These are phyloP conservation scores for Taiozyma sp. DNA, from an alignment of 1,139 yeast species.

Conservation along the genomic window DNA sequence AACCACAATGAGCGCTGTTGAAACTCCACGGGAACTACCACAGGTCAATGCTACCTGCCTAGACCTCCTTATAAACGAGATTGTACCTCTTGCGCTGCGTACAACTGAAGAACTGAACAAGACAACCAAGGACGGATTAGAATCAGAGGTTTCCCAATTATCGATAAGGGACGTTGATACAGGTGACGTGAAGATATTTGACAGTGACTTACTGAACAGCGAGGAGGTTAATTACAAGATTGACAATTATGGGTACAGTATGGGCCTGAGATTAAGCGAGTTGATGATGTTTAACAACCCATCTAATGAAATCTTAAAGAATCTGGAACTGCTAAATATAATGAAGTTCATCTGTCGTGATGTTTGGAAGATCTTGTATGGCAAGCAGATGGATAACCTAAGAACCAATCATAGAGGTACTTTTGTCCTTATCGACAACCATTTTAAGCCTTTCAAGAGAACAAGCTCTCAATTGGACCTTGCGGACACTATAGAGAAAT, in stretches of 20 bases:
- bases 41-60: constrained; percentile 46
- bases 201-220: constrained; percentile 32
- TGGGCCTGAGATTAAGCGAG: constrained; percentile 75
- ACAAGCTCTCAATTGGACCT: constrained; percentile 50
- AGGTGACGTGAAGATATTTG: constrained; percentile 40
- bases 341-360: constrained; percentile 93
- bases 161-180: constrained; percentile 28
- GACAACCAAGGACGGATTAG: constrained; percentile 6
- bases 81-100: constrained; percentile 66
- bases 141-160: constrained; percentile 16
- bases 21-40: neutral
- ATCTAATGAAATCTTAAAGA: constrained; percentile 37
- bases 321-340: constrained; percentile 65
- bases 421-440: constrained; percentile 70
- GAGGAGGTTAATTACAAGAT: constrained; percentile 59
- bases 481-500: constrained; percentile 43
- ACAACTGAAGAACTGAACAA: constrained; percentile 37
- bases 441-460: constrained; percentile 49
- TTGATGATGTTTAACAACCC: constrained; percentile 57
- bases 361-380: constrained; percentile 76
- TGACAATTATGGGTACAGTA: constrained; percentile 65
- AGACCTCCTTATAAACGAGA: constrained; percentile 65
- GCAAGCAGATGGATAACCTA: constrained; percentile 86
- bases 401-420: constrained; percentile 91
- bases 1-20: neutral